Base-by-base conservation (phyloP, 1,284 basidiomycete genomes). In the Trichosporon ovoides region DNA sequence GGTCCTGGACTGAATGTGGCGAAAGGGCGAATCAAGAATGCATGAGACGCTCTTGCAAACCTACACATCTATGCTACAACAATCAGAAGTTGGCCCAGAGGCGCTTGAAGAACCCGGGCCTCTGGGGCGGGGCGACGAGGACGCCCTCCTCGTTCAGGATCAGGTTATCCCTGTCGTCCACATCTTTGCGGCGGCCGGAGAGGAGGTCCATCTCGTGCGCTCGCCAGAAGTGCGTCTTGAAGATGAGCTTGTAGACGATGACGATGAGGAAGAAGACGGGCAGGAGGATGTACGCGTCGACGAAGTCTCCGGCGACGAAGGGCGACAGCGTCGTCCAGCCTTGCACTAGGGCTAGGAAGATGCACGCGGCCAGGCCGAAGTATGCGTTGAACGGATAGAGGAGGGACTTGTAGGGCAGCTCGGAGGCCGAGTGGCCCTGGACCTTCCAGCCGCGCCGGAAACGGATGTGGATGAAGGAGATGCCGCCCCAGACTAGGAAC, bases 391-490 rank as follows among this genome's bases (percentile, higher is more conserved):
- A 66, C 2, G 65, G 65, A 57, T 64, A 66, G 18, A 50, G 36
- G 34, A 38, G 31, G 7, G 58, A 56, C 52, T 61, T 63, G 74
- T 74, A 81, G 12, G 80, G 80, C 1, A 81, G 74, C 67, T 80
- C 78, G 53, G 73, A 71, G 35, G 75, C 52, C 5, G 70, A 63
- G 65, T 75, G 70, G 18, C 77, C 77, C 63, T 66, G 77, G 19
- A 64, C 61, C 36, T 62, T 55, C 79, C 79, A 80, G 0, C 77
- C 80, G 31, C 51, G 46, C 19, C 79, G 69, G 76, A 80, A 80
- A 19, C 79, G 76, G 54, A 79, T 76, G 59, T 70, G 67, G 37
- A 61, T 61, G 43, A 64, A 60, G 19, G 62, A 57, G 55, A 68
- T 70, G 7, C 54, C 33, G n/a, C 57, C 61, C 68, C 69, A 70